Evolutionary conservation across 306 rosid genomes (phyloP), one percentile per base, ranked within the genome.

Genomic region (Pueraria montana): DNA sequence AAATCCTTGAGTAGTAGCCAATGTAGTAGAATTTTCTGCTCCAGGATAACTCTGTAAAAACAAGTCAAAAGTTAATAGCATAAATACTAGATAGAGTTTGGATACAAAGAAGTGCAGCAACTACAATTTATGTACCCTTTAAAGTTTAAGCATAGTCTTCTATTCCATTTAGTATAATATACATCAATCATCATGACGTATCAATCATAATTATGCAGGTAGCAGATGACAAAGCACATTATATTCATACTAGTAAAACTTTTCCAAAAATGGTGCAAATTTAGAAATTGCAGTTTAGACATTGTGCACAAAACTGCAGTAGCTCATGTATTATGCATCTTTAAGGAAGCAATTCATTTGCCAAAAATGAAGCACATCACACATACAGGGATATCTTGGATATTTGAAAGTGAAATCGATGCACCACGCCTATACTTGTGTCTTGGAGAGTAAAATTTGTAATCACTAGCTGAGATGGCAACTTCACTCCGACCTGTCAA

Each of bases 401-500:
- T 89, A 79, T 88, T 93, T 75, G 98, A 72, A 8, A 89, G 84
- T 26, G 94, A 89, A 48, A 86, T 91, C 59, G 97, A 79, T 80
- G 89, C 59, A 80, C 83, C 84, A 64, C 98, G 96, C 89, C 98
- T 92, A 87, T 53, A 89, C 82, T 95, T 95, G 86, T 95, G 98
- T 83, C 99, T 89, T 75, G 99, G 99, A 72, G 99, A 93, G 88
- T 95, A 95, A 86, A 89, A 93, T 77, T 95, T 95, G 67, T 87
- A 95, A 84, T 95, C 98, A 53, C 72, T 80, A 75, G 91, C 81
- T 77, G 92, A 85, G 66, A 95, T 91, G 69, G 91, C 88, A 24
- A 95, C 94, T 87, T 95, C 99, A 84, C 79, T 86, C 72, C 99
- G 94, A 82, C 99, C 98, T 38, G 98, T 95, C 84, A 95, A 88